Evolutionary conservation across 148 eudicot species (phyloP).

Genomic region (Spergularia bocconei): DNA sequence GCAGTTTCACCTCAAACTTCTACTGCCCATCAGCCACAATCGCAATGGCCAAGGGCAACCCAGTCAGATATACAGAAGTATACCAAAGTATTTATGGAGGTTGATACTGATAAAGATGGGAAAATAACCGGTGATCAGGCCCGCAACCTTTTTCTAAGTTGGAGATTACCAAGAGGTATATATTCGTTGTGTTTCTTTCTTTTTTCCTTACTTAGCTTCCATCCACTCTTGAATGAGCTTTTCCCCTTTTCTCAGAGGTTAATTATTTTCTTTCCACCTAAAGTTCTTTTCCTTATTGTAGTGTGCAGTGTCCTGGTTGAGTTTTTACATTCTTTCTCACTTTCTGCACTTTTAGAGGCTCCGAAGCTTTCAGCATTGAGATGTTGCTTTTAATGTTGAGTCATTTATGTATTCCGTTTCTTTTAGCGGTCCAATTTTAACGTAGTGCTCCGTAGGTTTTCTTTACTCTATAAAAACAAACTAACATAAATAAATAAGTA

Average conservation of each 20-base stretch:
- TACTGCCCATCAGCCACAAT: conserved; percentile 49
- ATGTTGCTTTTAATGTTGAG: background rate
- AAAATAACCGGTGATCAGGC: conserved; percentile 92
- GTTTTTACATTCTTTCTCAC: background rate
- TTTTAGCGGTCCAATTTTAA: no score
- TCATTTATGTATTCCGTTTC: background rate
- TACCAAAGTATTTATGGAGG: conserved; percentile 82
- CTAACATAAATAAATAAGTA: no score
- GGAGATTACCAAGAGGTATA: conserved; percentile 92
- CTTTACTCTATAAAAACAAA: no score
- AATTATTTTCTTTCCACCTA: background rate
- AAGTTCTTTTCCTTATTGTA: background rate
- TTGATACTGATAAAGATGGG: conserved; percentile 90
- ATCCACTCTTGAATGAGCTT: background rate
- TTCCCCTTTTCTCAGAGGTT: background rate
- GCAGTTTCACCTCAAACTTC: conserved; percentile 44
- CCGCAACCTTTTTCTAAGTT: conserved; percentile 81
- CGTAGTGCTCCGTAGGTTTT: no score
- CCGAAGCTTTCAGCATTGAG: background rate
- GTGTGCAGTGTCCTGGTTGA: no score
- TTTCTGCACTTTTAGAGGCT: background rate
- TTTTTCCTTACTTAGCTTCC: background rate
- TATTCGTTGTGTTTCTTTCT: conserved; percentile 9
- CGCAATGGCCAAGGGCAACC: conserved; percentile 84
- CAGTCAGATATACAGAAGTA: conserved; percentile 88